Base-by-base conservation (phyloP, 2,329 filamentous ascomycete genomes). In the Aspergillus hortae region DNA sequence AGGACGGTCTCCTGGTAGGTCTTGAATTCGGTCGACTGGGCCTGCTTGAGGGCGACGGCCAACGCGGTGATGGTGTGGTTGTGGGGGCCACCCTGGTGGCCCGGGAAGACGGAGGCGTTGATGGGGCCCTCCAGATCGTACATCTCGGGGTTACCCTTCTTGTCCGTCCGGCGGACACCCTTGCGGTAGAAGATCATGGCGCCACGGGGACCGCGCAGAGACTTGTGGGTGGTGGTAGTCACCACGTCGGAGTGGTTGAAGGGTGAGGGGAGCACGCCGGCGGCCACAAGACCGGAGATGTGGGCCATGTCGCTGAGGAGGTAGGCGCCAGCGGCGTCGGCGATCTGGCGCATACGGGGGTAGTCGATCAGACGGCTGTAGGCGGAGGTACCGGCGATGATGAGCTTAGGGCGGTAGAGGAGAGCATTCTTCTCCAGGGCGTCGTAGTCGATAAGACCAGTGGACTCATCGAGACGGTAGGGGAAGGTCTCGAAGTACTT, bases 171-270 rank as follows among this genome's bases (percentile, higher is more conserved):
- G 68, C 92, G 89, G 56, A 96, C 87, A 58, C 94, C 94, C 81
- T 95, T 96, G 76, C 94, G 90, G 86, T 92, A 99, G 85, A 99
- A 99, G 79, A 99, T 99, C 94, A 99, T 99, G 71, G 94, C 94
- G 68, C 94, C 94, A 73, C 94, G 90, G 54, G 94, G 94, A 54
- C 94, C 94, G 76, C 94, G 91, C 63, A 99, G 88, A 51, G 92
- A 96, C 84, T 99, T 99, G 86, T 99, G 94, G 44, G 94, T 99
- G 57, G 94, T 99, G 58, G 94, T 99, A 58, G 94, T 99, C 64
- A 99, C 94, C 52, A 99, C 88, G 71, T 99, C 94, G 61, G 94
- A 92, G 74, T 95, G 80, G 58, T 85, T 80, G 79, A 99, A 99
- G 42, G 94, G 94, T 45, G 90, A 92, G 57, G 92, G 90, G 69